Conservation (phyloP, 371 early-diverging fungal species). For the Aphelidium insulamus region DNA sequence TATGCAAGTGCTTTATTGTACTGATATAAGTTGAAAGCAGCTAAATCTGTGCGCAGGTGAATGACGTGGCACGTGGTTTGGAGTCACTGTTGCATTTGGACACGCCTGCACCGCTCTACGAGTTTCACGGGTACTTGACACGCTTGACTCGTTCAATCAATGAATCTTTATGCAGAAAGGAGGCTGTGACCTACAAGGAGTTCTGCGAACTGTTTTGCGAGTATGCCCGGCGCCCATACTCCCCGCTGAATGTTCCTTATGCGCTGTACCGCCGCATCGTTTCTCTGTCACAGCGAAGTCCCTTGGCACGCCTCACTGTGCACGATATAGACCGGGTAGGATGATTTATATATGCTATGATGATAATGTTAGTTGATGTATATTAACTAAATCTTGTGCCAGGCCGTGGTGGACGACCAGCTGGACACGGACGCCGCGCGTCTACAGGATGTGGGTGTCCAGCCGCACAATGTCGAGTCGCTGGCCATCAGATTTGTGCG, state of each 20-base stretch:
- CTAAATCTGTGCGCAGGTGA: not conserved
- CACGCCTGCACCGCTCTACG: slow-evolving; percentile 62
- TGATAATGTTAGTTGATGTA: not conserved
- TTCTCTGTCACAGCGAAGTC: slow-evolving; percentile 3
- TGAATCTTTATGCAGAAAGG: not conserved
- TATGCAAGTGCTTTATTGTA: no score
- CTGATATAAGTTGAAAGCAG: slow-evolving; percentile 2
- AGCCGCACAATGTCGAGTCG: slow-evolving; percentile 49
- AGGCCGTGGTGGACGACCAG: slow-evolving; percentile 47
- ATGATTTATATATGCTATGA: no score
- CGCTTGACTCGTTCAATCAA: not conserved
- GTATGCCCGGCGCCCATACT: slow-evolving; percentile 33
- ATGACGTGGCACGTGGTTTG: slow-evolving; percentile 7
- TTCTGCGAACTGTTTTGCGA: slow-evolving; percentile 52
- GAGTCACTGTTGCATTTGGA: slow-evolving; percentile 1
- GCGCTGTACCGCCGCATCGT: slow-evolving; percentile 3
- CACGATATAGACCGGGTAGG: slow-evolving; percentile 41
- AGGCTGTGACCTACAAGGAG: slow-evolving; percentile 42
- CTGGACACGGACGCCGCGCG: slow-evolving; percentile 43
- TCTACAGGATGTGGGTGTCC: slow-evolving; percentile 63
- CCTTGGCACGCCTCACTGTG: slow-evolving; percentile 36
- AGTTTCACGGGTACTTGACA: slow-evolving; percentile 51
- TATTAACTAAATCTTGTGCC: slow-evolving; percentile 1
- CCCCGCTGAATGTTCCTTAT: slow-evolving; percentile 17
- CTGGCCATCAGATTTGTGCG: slow-evolving; percentile 58